Conservation (phyloP, 2,329 filamentous ascomycete species). For the Cordyceps javanica region DNA sequence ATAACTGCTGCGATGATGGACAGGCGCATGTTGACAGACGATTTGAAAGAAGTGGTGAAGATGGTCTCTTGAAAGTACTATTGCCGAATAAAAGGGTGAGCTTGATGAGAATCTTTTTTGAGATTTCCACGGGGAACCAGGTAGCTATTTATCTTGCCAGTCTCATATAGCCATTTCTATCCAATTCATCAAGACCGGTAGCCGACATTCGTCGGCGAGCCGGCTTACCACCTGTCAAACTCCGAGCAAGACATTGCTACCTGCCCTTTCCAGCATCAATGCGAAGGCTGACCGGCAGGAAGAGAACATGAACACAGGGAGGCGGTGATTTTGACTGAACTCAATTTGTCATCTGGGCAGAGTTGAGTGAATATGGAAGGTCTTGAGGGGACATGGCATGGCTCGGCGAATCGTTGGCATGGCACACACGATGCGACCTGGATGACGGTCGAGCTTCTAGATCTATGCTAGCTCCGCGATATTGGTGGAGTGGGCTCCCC, state of each 20-base stretch:
- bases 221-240: neutral
- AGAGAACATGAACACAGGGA: neutral
- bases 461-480: slow-evolving; percentile 1
- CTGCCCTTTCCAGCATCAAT: slow-evolving; percentile 5
- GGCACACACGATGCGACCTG: neutral
- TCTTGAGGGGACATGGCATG: neutral
- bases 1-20: slow-evolving; percentile 19
- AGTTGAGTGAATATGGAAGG: slow-evolving; percentile 2
- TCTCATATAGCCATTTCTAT: no score
- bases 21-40: slow-evolving; percentile 16
- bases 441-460: neutral
- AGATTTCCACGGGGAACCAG: neutral
- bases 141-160: slow-evolving; percentile 4
- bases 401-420: neutral
- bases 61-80: neutral
- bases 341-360: neutral
- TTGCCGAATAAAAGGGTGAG: neutral
- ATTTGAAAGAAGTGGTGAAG: neutral
- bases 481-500: neutral
- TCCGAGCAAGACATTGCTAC: neutral
- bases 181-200: neutral
- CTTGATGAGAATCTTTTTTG: neutral
- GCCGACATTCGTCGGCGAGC: neutral
- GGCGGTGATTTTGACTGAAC: neutral
- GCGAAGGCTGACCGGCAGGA: neutral